Evolutionary conservation across 148 eudicot species (phyloP), one percentile per base, ranked within the genome.

Genomic region (Pouteria glomerata): DNA sequence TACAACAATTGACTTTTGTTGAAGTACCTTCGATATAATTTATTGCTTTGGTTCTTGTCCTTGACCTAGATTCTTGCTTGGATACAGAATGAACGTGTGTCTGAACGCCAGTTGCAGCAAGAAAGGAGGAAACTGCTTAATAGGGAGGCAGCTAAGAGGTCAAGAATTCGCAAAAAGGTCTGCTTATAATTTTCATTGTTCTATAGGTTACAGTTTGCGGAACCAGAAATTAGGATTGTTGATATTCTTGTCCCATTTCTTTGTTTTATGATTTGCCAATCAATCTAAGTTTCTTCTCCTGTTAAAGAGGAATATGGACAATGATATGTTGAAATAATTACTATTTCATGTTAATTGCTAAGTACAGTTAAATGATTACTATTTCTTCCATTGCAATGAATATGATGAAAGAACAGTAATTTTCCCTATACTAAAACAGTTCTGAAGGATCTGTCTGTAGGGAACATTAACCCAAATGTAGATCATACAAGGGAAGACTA

Each of bases 111-210:
- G 10, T 26, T 55, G 24, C 58, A 21, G 58, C 4, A 56, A 8
- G 59, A 56, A 56, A 56, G 33, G 59, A 56, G 14, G 59, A 56
- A 24, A 12, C 31, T 56, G 59, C 59, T 11, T 21, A 56, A 24
- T 56, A 56, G 26, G 24, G 59, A 56, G 59, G 59, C 59, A 56
- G 59, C 59, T 26, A 56, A 27, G 59, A 56, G 59, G 30, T 56
- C 3, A 27, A 56, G 59, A 56, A 13, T 21, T 56, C 59, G 59
- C 59, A 11, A 0, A 26, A 14, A 56, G 59, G 59, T 56, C 59
- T 56, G 59, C 24, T 23, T 21, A 56, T 24, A 2, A 14, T n/a
- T 26, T 56, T 56, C 31, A 56, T 15, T 8, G 0, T 56, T 56
- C 24, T 21, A 11, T 15, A 56, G 6, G 16, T 21, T 56, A 56